These are phyloP conservation scores for Pichia membranifaciens DNA, from an alignment of 805 yeast genomes.

Conservation along the genomic window DNA sequence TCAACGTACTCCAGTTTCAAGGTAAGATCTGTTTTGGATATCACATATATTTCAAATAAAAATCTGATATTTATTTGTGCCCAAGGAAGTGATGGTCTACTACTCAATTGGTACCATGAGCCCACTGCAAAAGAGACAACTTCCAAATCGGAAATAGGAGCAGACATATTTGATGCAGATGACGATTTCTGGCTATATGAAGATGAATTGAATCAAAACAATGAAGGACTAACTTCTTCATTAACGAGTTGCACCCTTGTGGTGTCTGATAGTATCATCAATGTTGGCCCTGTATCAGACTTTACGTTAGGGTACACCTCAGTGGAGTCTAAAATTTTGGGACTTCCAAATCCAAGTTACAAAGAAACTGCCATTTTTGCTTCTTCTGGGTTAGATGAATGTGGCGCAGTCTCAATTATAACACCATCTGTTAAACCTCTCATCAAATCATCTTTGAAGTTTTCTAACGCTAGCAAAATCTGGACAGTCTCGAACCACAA, in stretches of 20 bases:
- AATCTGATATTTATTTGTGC: slow-evolving; percentile 54
- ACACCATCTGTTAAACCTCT: slow-evolving; percentile 65
- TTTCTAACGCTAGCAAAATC: slow-evolving; percentile 64
- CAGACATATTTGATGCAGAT: slow-evolving; percentile 29
- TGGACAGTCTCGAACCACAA: slow-evolving; percentile 54
- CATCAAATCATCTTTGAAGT: slow-evolving; percentile 61
- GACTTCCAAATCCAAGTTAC: slow-evolving; percentile 61
- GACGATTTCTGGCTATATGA: slow-evolving; percentile 39
- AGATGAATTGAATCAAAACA: slow-evolving; percentile 15
- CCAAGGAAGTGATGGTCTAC: slow-evolving; percentile 50
- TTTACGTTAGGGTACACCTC: slow-evolving; percentile 60
- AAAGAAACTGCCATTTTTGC: slow-evolving; percentile 64
- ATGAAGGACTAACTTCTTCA: slow-evolving; percentile 10
- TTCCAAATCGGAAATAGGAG: slow-evolving; percentile 12
- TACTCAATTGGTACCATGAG: slow-evolving; percentile 36
- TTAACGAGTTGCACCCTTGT: slow-evolving; percentile 33
- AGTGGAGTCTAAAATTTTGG: slow-evolving; percentile 48
- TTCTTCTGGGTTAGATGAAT: slow-evolving; percentile 56
- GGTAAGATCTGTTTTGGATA: slow-evolving; percentile 34
- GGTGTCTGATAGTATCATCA: slow-evolving; percentile 48
- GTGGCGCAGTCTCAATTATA: slow-evolving; percentile 54
- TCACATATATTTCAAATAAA: slow-evolving; percentile 34
- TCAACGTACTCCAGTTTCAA: slow-evolving; percentile 20
- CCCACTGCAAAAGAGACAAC: slow-evolving; percentile 14
- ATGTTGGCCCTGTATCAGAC: slow-evolving; percentile 69